Conservation (phyloP, 2,329 filamentous ascomycete species). For the Myriosclerotinia scirpicola region DNA sequence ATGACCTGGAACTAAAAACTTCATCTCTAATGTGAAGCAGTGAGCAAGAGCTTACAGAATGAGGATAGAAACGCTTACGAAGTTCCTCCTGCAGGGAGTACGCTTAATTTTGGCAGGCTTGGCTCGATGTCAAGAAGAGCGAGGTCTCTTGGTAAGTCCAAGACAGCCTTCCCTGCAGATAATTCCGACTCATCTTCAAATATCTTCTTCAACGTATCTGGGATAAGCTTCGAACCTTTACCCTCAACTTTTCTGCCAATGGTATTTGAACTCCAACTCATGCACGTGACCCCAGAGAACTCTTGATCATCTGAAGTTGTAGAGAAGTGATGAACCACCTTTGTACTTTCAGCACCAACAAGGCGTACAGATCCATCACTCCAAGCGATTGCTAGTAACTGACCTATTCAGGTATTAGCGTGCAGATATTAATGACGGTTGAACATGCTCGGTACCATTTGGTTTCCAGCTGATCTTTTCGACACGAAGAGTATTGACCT, state of each 20-base stretch:
- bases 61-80: conserved; percentile 50
- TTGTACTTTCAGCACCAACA: conserved; percentile 77
- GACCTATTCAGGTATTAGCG: conserved; percentile 46
- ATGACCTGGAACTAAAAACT: conserved; percentile 40
- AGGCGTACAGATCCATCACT: conserved; percentile 76
- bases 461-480: conserved; percentile 43
- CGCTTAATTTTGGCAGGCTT: conserved; percentile 73
- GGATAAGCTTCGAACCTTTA: conserved; percentile 16
- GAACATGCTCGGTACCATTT: conserved; percentile 35
- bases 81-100: conserved; percentile 63
- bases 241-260: conserved; percentile 30
- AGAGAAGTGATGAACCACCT: conserved; percentile 70
- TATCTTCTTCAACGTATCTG: conserved; percentile 32
- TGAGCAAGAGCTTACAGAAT: conserved; percentile 10
- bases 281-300: conserved; percentile 47
- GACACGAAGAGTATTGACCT: conserved; percentile 42
- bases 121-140: conserved; percentile 74
- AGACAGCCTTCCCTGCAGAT: conserved; percentile 24
- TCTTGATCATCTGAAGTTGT: conserved; percentile 35
- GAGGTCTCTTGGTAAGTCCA: conserved; percentile 69
- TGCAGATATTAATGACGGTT: not conserved
- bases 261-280: conserved; percentile 42
- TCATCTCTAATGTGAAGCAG: conserved; percentile 36
- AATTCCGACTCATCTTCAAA: conserved; percentile 26
- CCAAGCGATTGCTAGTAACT: conserved; percentile 80